phyloP scores from a whole-genome alignment of 768 basidiomycete genomes.

The Kwoniella sp. region DNA sequence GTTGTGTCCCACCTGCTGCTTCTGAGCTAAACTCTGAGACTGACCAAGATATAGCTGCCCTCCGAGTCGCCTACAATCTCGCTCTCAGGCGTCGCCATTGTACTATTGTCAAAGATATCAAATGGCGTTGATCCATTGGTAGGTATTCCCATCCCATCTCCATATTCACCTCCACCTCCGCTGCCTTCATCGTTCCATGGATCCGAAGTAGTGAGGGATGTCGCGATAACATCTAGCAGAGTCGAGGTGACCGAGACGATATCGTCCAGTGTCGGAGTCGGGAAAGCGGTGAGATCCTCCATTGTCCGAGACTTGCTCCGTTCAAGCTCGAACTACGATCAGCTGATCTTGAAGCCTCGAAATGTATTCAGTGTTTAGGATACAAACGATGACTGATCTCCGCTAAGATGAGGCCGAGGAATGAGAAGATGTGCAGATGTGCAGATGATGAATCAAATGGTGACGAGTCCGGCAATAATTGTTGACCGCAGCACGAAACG shows the following conservation, averaged over 20 bases:
- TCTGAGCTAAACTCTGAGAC: neutral
- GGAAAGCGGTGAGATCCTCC: slow-evolving; percentile 12
- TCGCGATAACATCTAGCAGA: slow-evolving; percentile 22
- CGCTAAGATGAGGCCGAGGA: neutral
- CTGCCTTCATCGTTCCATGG: neutral
- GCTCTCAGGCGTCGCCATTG: slow-evolving; percentile 19
- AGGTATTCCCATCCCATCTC: slow-evolving; percentile 1
- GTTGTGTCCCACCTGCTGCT: no score
- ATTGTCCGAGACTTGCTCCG: no score
- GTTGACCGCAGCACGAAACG: neutral
- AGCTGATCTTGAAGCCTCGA: no score
- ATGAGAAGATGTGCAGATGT: neutral
- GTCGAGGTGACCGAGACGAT: slow-evolving; percentile 24
- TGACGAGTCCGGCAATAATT: slow-evolving; percentile 3
- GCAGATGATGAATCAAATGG: no score
- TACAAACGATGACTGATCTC: no score
- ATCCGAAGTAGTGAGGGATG: slow-evolving; percentile 11
- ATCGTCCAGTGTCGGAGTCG: slow-evolving; percentile 12
- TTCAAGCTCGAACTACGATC: no score
- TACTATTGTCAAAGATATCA: slow-evolving; percentile 16
- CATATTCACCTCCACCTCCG: slow-evolving; percentile 3
- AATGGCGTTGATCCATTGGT: slow-evolving; percentile 21
- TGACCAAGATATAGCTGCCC: slow-evolving; percentile 37
- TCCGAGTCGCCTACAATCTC: slow-evolving; percentile 23
- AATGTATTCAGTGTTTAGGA: no score